Percentiles rank a stretch among this genome's conserved stretches.
Evolutionary conservation across 1,139 yeast species (phyloP).

Genomic region (Saccharomyces hybrid): DNA sequence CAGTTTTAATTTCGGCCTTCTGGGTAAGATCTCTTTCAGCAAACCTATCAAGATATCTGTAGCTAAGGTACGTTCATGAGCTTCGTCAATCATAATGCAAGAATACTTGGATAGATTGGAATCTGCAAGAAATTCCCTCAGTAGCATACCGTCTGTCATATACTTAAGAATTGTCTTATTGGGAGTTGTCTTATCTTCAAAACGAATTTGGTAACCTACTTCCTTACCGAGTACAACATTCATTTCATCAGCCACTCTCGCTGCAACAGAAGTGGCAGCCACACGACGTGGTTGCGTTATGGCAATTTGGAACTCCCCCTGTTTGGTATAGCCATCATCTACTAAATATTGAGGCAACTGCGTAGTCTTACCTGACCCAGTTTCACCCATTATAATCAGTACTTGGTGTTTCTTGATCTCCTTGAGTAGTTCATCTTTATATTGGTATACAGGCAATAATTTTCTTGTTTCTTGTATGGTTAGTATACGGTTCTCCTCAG

Average conservation of each 20-base stretch:
- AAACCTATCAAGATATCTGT: constrained; percentile 85
- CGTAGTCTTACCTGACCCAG: constrained; percentile 96
- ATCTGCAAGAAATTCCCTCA: constrained; percentile 76
- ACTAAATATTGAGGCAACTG: constrained; percentile 82
- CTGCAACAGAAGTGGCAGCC: constrained; percentile 64
- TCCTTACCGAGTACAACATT: constrained; percentile 51
- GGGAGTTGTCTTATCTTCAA: constrained; percentile 50
- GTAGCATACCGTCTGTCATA: constrained; percentile 87
- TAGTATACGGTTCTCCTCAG: constrained; percentile 38
- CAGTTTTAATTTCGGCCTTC: constrained; percentile 61
- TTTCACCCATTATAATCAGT: constrained; percentile 86
- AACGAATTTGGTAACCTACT: constrained; percentile 62
- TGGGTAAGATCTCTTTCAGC: constrained; percentile 55
- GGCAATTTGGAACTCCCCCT: constrained; percentile 48
- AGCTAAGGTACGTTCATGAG: constrained; percentile 90
- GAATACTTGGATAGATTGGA: constrained; percentile 62
- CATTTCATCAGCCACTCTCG: constrained; percentile 60
- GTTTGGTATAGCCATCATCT: constrained; percentile 66
- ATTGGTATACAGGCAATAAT: constrained; percentile 55
- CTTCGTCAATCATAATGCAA: constrained; percentile 90
- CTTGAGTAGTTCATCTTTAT: constrained; percentile 50
- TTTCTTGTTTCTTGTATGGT: constrained; percentile 35
- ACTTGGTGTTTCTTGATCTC: constrained; percentile 61
- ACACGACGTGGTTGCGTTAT: constrained; percentile 72
- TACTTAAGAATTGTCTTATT: constrained; percentile 55